Base-by-base conservation (phyloP, 2,329 filamentous ascomycete species). In the Fusarium sp. region DNA sequence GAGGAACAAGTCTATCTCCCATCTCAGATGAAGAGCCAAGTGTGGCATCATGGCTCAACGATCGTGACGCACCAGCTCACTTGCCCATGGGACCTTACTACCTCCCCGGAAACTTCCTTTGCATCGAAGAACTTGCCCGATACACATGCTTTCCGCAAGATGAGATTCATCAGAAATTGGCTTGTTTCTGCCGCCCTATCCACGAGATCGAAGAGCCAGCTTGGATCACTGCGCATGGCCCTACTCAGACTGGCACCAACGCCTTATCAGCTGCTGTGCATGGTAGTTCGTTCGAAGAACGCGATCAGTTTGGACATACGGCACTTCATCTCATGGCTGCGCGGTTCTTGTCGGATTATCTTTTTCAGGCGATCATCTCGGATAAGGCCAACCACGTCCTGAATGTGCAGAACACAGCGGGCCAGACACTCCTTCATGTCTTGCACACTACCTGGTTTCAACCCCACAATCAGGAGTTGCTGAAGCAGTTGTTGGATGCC, bases 51-150 rank as follows among this genome's bases (percentile, higher is more conserved):
- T 81, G 78, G 81, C 66, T 77, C 19, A 74, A 77, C 52, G 80
- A 82, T 23, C 66, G 73, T 0, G 74, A 78, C 19, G 76, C 78
- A 7, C 78, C 79, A 3, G 64, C 57, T 2, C 44, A 46, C 11
- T 68, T 76, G 11, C 58, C 67, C 11, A 66, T 60, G 29, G 56
- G 68, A 2, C 79, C 79, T 8, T 75, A 76, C 41, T 80, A 83
- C 9, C 73, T 89, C 9, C 85, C 87, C 0, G 86, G 87, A 25
- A 86, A 89, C 70, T 86, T 87, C 41, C 78, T 89, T 11, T 80
- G 75, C n/a, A 69, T 83, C 23, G 77, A 78, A 18, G 48, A 72
- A 2, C 68, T 78, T 7, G 41, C 74, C 15, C 39, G 31, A 0
- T 48, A 70, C 2, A 48, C 45, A 15, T 82, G 80, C 46, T 58